Evolutionary conservation across 305 asterid species (phyloP).

Genomic region (Andrographis paniculata): DNA sequence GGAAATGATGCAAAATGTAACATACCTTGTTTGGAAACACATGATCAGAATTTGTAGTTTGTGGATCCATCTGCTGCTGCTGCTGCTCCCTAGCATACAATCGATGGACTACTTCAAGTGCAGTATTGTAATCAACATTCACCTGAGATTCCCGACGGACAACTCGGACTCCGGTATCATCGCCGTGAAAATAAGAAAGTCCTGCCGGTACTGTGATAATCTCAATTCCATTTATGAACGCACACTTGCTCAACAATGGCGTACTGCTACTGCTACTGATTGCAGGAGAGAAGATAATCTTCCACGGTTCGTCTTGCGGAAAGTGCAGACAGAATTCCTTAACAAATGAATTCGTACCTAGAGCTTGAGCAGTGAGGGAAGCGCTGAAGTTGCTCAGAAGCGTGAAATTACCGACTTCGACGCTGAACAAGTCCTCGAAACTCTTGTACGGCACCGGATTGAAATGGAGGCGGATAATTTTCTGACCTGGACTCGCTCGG

Average conservation of each 20-base stretch:
- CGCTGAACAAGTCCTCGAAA: constrained; percentile 18
- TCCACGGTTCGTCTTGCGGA: no score
- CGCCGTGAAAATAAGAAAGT: constrained; percentile 7
- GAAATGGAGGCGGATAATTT: constrained; percentile 17
- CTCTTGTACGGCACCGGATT: not conserved
- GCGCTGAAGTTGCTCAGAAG: constrained; percentile 20
- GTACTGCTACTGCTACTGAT: no score
- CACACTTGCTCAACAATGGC: constrained; percentile 1
- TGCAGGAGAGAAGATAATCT: constrained; percentile 14
- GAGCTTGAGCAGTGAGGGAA: no score
- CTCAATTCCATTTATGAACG: constrained; percentile 21
- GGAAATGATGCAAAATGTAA: no score
- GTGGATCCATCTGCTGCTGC: not conserved
- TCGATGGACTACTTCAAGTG: constrained; percentile 16
- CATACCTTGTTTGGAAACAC: no score
- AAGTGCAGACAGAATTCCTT: no score
- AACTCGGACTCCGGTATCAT: no score
- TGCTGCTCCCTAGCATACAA: constrained; percentile 1
- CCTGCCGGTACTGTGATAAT: constrained; percentile 9
- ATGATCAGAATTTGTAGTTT: no score
- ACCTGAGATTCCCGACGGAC: constrained; percentile 17
- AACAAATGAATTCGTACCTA: no score
- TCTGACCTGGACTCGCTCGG: constrained; percentile 15
- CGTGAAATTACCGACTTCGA: constrained; percentile 16
- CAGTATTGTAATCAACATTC: constrained; percentile 13